phyloP scores from a whole-genome alignment of 768 basidiomycete species.

The Pholiota conissans region DNA sequence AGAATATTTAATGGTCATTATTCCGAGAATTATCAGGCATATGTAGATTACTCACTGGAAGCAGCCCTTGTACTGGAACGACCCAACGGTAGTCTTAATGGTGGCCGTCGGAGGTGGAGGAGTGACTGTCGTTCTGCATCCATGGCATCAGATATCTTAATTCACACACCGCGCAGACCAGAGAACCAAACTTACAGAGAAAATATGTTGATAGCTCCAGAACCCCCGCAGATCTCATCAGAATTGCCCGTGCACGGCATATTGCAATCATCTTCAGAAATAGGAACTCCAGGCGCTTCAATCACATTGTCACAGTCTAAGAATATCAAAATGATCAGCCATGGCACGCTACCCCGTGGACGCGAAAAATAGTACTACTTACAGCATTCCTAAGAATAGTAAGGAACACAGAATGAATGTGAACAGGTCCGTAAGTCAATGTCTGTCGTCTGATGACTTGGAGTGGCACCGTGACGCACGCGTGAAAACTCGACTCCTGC shows the following conservation, averaged over 20 bases:
- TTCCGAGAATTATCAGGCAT: too few species aligned
- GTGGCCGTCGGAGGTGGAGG: conserved; percentile 4
- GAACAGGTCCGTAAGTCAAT: too few species aligned
- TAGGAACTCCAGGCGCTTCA: conserved; percentile 35
- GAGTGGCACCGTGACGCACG: conserved; percentile 6
- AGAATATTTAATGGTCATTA: conserved; percentile 6
- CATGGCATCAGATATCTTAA: background rate
- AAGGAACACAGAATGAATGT: background rate
- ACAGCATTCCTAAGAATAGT: conserved; percentile 22
- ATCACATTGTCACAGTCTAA: conserved; percentile 65
- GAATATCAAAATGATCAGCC: conserved; percentile 2
- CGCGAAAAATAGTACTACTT: conserved; percentile 7
- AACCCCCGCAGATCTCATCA: conserved; percentile 57
- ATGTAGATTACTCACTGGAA: conserved; percentile 10
- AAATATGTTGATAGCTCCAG: conserved; percentile 24
- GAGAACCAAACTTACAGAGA: background rate
- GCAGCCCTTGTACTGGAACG: conserved; percentile 15
- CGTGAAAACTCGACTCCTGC: conserved; percentile 48
- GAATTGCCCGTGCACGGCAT: conserved; percentile 59
- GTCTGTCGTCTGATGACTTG: too few species aligned
- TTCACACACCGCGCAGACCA: too few species aligned
- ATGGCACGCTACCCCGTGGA: too few species aligned
- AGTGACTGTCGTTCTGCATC: background rate
- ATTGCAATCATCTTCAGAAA: conserved; percentile 44
- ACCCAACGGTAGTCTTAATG: conserved; percentile 12